phyloP scores from a whole-genome alignment of 2,329 filamentous ascomycete genomes.

The Pseudocercospora fuligena region DNA sequence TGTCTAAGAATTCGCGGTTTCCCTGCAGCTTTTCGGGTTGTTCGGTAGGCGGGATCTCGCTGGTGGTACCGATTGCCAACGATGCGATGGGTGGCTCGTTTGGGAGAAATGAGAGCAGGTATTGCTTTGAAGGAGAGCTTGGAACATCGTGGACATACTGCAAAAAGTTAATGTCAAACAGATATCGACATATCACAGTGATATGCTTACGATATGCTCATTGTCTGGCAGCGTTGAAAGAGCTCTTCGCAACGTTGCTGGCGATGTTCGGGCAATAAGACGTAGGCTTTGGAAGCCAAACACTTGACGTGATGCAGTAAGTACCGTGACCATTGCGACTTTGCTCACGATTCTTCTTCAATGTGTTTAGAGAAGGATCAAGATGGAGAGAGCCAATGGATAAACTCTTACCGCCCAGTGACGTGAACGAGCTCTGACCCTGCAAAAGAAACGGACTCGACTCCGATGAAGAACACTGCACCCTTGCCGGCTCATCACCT shows the following conservation, averaged over 20 bases:
- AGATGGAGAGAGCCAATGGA: background rate
- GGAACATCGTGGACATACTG: slow-evolving; percentile 56
- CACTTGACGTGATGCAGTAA: slow-evolving; percentile 22
- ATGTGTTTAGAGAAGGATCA: background rate
- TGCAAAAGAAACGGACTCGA: background rate
- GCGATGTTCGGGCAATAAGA: slow-evolving; percentile 31
- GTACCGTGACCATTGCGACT: slow-evolving; percentile 20
- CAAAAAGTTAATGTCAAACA: background rate
- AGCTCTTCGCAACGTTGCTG: slow-evolving; percentile 31
- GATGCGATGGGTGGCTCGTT: slow-evolving; percentile 58
- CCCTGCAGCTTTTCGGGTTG: slow-evolving; percentile 58
- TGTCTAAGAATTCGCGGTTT: slow-evolving; percentile 61
- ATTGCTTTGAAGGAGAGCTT: slow-evolving; percentile 41
- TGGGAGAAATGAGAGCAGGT: slow-evolving; percentile 62
- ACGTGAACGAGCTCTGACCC: background rate
- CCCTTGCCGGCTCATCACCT: background rate
- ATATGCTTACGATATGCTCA: slow-evolving; percentile 46
- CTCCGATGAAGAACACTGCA: background rate
- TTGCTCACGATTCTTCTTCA: background rate
- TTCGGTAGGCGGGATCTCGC: slow-evolving; percentile 58
- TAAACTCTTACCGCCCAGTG: background rate
- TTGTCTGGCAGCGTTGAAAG: slow-evolving; percentile 52
- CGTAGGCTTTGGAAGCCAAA: slow-evolving; percentile 29
- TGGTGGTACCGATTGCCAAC: slow-evolving; percentile 61
- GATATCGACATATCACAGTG: background rate